A percentile compares a stretch with the other conserved stretches of the same genome.
Evolutionary conservation across 1,284 basidiomycete species (phyloP).

Genomic region (Papiliotrema fonsecae): DNA sequence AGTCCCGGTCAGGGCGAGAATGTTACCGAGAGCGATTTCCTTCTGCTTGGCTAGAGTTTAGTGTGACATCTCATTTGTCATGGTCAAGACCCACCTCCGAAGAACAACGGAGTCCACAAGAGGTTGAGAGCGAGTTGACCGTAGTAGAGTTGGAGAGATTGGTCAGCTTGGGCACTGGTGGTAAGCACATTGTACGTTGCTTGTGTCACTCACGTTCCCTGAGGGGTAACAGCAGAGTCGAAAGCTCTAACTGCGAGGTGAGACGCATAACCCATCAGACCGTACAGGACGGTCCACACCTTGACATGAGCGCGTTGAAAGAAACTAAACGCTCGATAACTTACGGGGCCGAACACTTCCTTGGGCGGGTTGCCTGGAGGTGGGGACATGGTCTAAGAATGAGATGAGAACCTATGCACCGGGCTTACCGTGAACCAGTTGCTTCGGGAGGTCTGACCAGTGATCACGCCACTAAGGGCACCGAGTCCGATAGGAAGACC

Average conservation of each 20-base stretch:
- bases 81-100: constrained; percentile 56
- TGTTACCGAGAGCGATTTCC: constrained; percentile 60
- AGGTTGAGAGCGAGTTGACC: constrained; percentile 64
- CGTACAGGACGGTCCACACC: constrained; percentile 41
- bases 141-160: constrained; percentile 64
- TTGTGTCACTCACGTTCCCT: constrained; percentile 48
- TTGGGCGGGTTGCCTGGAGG: constrained; percentile 50
- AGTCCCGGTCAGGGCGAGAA: constrained; percentile 57
- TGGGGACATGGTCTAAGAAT: constrained; percentile 27
- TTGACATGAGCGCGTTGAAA: constrained; percentile 11
- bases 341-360: constrained; percentile 58
- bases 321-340: constrained; percentile 50
- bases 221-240: constrained; percentile 52
- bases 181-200: background rate
- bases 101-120: constrained; percentile 69
- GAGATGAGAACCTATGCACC: background rate
- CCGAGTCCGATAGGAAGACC: constrained; percentile 61
- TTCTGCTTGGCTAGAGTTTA: constrained; percentile 45
- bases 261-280: constrained; percentile 66
- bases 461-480: constrained; percentile 53
- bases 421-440: constrained; percentile 59
- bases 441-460: constrained; percentile 50
- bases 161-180: constrained; percentile 51
- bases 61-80: background rate
- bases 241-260: constrained; percentile 60